Base-by-base conservation (phyloP, 2,329 filamentous ascomycete species). In the Zasmidium cellare region DNA sequence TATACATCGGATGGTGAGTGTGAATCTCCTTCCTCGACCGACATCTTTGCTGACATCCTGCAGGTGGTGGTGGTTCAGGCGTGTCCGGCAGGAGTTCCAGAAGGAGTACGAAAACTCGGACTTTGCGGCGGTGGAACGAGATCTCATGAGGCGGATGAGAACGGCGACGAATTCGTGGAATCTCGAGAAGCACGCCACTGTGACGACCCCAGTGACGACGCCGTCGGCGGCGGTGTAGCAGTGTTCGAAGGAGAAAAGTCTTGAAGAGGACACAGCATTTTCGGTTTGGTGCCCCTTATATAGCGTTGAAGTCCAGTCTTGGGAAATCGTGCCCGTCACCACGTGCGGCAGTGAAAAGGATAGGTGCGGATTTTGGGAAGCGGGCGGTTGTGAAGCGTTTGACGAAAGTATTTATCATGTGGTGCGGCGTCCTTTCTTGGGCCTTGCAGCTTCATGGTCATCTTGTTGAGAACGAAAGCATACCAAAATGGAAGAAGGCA, bases 81-180 rank as follows among this genome's bases (percentile, higher is more conserved):
- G 60, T 18, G 61, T 63, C 45, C 68, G 70, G 53, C 56, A 58
- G 28, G 59, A 66, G n/a, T 66, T 66, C 57, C 65, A 66, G 47
- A 65, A 67, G 51, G 51, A 65, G 19, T 66, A 69, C 50, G 67
- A 66, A 18, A 62, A 65, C 16, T 51, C 56, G 16, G 67, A 69
- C 20, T 55, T 72, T 23, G 57, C 59, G 19, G 64, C 69, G 19
- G 64, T 71, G 14, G 70, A 72, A 55, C 60, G 64, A 53, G 68
- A 71, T 45, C 51, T 72, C 44, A 68, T 68, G 60, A 54, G 55
- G 46, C 60, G 69, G 11, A 67, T 71, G 59, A 57, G 68, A 28
- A 70, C 63, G 49, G 67, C 67, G 18, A 71, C 69, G 22, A 62
- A 60, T 55, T 63, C 58, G 22, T 65, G 56, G 55, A 28, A 46